Base-by-base conservation (phyloP, 257 asterid genomes). In the Solanum commersonii region DNA sequence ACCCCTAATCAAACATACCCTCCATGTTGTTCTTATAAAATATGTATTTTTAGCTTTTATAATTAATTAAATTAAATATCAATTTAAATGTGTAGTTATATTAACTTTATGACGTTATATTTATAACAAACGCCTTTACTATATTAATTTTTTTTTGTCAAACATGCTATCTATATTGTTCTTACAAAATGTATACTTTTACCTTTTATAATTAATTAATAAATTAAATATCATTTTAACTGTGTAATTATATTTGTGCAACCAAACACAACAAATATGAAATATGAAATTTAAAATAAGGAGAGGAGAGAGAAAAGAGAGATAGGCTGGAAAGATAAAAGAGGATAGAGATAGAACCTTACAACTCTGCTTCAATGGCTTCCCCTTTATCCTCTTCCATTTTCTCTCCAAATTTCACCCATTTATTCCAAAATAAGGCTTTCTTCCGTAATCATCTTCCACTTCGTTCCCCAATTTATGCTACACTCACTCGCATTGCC, bases 331-430 rank as follows among this genome's bases (percentile, higher is more conserved):
- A 74, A 52, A 79, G 86, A 27, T 63, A 52, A 49, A 18, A 71
- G 22, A 70, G 79, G 88, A 94, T 93, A 92, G 92, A 87, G 96
- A 94, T 94, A 96, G 92, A 84, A 90, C 92, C 89, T 90, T 91
- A 92, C 92, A 85, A 77, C 77, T 49, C 92, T 65, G 56, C 87
- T 88, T 87, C 91, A 20, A 93, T 94, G 97, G 97, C 96, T 87
- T 86, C 89, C 86, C 94, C 92, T 87, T 85, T 91, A 44, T 91
- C 94, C 76, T 91, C 94, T 63, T 87, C 94, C 87, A 35, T 85
- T 63, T 65, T 87, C 90, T 90, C 60, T 77, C 84, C 90, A 87
- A 83, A 81, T 27, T 65, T 44, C 90, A 87, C 35, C 4, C 14
- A 65, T 74, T 22, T 82, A 3, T 60, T 72, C 35, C 88, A 52